Evolutionary conservation across 2,329 filamentous ascomycete species (phyloP).

Genomic region (Podosphaera xanthii): DNA sequence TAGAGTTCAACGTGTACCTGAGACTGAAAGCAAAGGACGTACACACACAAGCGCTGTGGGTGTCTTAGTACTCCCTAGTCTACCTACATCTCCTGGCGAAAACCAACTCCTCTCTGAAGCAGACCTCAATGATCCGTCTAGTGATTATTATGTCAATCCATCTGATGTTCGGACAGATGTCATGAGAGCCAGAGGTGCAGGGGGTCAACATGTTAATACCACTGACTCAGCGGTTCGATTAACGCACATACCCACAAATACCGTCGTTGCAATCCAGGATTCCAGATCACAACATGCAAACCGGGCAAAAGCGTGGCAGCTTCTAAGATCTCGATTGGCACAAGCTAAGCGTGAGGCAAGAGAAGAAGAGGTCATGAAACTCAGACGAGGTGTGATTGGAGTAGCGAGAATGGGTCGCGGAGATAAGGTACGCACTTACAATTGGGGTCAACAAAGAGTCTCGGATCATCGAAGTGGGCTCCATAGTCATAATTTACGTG

Average conservation of each 20-base stretch:
- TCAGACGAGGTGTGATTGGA: constrained; percentile 60
- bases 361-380: constrained; percentile 52
- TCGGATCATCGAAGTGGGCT: constrained; percentile 49
- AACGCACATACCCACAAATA: constrained; percentile 74
- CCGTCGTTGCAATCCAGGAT: constrained; percentile 79
- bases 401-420: constrained; percentile 66
- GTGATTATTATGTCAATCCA: constrained; percentile 75
- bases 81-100: constrained; percentile 32
- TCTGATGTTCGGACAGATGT: constrained; percentile 66
- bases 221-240: constrained; percentile 88
- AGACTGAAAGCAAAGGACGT: constrained; percentile 73
- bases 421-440: constrained; percentile 73
- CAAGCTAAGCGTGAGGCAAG: constrained; percentile 58
- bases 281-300: constrained; percentile 77
- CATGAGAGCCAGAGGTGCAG: constrained; percentile 79
- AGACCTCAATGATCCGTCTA: constrained; percentile 62
- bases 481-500: constrained; percentile 40
- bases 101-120: constrained; percentile 26
- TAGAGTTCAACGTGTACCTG: constrained; percentile 77
- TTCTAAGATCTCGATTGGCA: constrained; percentile 64
- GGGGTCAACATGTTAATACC: constrained; percentile 95
- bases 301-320: constrained; percentile 63
- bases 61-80: constrained; percentile 74
- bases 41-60: constrained; percentile 86
- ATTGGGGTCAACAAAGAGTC: constrained; percentile 45